Percentiles rank a stretch among this genome's conserved stretches.
phyloP scores from a whole-genome alignment of 1,284 basidiomycete genomes.

The Neotropicomus parvogracilis region DNA sequence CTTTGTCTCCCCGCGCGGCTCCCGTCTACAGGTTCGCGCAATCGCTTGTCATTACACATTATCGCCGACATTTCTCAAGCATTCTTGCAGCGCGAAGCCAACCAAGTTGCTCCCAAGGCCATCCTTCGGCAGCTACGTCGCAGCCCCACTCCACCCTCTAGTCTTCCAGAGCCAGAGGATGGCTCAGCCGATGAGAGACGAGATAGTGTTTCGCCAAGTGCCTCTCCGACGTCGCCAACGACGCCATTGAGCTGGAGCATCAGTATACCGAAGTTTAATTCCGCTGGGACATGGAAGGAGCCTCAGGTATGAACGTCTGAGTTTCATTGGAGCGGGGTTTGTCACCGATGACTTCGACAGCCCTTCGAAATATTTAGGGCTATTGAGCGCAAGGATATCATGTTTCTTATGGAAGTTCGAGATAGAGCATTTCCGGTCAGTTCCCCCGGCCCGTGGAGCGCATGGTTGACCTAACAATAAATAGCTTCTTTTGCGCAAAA shows the following conservation, averaged over 20 bases:
- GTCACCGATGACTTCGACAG: constrained; percentile 35
- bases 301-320: constrained; percentile 51
- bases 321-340: too few species aligned
- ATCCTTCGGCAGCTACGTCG: constrained; percentile 45
- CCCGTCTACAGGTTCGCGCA: constrained; percentile 54
- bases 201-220: constrained; percentile 28
- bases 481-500: constrained; percentile 68
- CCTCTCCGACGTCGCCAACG: constrained; percentile 32
- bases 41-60: constrained; percentile 7
- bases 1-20: constrained; percentile 65
- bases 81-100: constrained; percentile 67
- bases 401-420: constrained; percentile 74
- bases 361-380: constrained; percentile 73
- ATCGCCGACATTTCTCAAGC: constrained; percentile 40
- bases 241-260: constrained; percentile 26
- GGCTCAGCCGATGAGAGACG: constrained; percentile 21
- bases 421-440: constrained; percentile 73
- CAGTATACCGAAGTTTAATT: constrained; percentile 15
- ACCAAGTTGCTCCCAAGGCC: constrained; percentile 49
- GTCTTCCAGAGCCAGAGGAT: constrained; percentile 14
- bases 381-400: constrained; percentile 68
- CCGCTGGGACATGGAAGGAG: constrained; percentile 46
- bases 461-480: constrained; percentile 5
- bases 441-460: neutral
- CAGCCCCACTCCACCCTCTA: constrained; percentile 37